Evolutionary conservation across 2,329 filamentous ascomycete genomes (phyloP), one percentile per base, ranked within the genome.

Genomic region (Aspergillus sojae): DNA sequence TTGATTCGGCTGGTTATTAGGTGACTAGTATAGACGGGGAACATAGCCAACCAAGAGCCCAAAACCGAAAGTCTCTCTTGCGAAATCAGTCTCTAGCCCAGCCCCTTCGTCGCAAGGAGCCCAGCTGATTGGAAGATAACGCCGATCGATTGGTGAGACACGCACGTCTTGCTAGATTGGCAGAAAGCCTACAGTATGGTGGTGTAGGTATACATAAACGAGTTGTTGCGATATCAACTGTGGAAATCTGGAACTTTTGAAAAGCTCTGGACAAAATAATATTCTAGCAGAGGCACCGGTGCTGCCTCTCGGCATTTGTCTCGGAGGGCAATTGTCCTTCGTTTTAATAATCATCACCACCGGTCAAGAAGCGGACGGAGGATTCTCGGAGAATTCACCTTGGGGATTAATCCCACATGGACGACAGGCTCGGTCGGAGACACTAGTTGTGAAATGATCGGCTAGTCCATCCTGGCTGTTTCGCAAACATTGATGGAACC

Each of bases 71-170:
- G 12, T 26, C 12, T 48, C 21, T 48, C 45, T 9, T 46, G 23
- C 12, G 45, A 48, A 28, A 28, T 26, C 45, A 26, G 21, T 14
- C n/a, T 19, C 39, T 46, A 46, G 43, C 21, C 12, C 43, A 46
- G 43, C n/a, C 45, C 23, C 23, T 48, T 48, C 23, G 23, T 19
- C 21, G 11, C 23, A 48, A 14, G 23, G 23, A 28, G 11, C 23
- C 28, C 45, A 48, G 45, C 45, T 28, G 46, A 50, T 50, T 52
- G 26, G 48, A 32, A 52, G 48, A 52, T 21, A 32, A n/a, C 19
- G 48, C 16, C 48, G 16, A 52, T 52, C 48, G 16, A 52, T 34
- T 52, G 48, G 48, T 52, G 48, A 52, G 48, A 52, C 48, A 48
- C 21, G 3, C 45, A 26, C 45, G 45, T 48, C 28, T 32, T 52